Evolutionary conservation across 441 rosid genomes (phyloP).

Genomic region (Erodium texanum): DNA sequence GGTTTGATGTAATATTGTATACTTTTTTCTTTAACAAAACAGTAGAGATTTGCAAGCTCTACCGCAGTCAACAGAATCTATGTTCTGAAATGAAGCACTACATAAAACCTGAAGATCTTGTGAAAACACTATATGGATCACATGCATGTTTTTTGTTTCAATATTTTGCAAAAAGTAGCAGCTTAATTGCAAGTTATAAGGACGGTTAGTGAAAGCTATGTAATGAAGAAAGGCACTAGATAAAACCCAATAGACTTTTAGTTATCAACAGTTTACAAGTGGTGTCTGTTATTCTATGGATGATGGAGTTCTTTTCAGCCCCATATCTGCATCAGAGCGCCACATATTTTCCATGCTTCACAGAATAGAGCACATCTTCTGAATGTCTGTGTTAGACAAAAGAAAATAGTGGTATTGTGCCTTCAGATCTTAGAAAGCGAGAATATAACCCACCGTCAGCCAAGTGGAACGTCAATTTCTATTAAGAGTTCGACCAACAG

Average conservation of each 20-base stretch:
- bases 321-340: neutral
- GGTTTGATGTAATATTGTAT: no score
- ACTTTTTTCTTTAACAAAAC: no score
- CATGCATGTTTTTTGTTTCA: neutral
- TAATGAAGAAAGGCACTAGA: neutral
- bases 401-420: neutral
- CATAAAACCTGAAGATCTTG: no score
- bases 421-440: neutral
- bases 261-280: neutral
- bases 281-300: neutral
- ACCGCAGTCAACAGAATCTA: no score
- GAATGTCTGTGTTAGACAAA: neutral
- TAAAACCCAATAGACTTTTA: neutral
- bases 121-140: neutral
- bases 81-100: no score
- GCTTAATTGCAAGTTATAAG: neutral
- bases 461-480: slow-evolving; percentile 2
- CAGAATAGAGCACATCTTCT: neutral
- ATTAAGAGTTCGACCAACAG: neutral
- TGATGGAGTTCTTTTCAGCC: neutral
- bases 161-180: neutral
- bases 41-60: no score
- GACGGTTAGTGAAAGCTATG: neutral
- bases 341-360: neutral
- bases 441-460: slow-evolving; percentile 1